A percentile compares a stretch with the other conserved stretches of the same genome.
These are phyloP conservation scores for Aurantiochytrium sp. DNA, from an alignment of 108 stramenopile species.

Conservation along the genomic window DNA sequence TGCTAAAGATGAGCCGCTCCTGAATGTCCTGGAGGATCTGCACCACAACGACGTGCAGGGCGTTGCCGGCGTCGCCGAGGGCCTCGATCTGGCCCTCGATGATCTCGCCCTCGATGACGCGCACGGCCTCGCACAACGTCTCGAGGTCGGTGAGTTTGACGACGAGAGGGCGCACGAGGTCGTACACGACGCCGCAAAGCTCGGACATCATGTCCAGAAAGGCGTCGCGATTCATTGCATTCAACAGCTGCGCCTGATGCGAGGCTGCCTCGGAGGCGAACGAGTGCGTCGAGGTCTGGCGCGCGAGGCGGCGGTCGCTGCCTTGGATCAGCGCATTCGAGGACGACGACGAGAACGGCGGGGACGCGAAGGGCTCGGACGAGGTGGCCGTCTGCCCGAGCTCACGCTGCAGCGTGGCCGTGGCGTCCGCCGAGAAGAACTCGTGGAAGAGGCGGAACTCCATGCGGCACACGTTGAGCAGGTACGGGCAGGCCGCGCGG, in stretches of 20 bases:
- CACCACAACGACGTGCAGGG: neutral
- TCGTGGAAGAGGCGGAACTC: slow-evolving; percentile 8
- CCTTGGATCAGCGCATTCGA: no score
- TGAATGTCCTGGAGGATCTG: slow-evolving; percentile 19
- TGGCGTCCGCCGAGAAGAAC: slow-evolving; percentile 2
- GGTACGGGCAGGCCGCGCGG: neutral
- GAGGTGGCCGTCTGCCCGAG: neutral
- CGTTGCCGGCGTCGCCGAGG: slow-evolving; percentile 17
- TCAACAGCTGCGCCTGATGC: neutral
- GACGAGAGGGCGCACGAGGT: slow-evolving; percentile 1
- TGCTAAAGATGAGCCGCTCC: slow-evolving; percentile 10
- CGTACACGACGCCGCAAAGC: neutral
- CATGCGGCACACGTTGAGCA: neutral
- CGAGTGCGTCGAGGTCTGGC: neutral
- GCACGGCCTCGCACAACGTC: neutral
- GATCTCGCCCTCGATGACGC: slow-evolving; percentile 14
- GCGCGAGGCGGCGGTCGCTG: neutral
- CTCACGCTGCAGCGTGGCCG: neutral
- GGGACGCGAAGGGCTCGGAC: no score
- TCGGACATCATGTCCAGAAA: slow-evolving; percentile 12
- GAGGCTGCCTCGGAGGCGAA: neutral
- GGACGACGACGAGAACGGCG: no score
- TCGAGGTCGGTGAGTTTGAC: neutral
- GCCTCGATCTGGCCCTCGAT: slow-evolving; percentile 1
- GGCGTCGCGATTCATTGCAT: neutral